Base-by-base conservation (phyloP, 2,329 filamentous ascomycete genomes). In the Stagonosporopsis rhizophila region DNA sequence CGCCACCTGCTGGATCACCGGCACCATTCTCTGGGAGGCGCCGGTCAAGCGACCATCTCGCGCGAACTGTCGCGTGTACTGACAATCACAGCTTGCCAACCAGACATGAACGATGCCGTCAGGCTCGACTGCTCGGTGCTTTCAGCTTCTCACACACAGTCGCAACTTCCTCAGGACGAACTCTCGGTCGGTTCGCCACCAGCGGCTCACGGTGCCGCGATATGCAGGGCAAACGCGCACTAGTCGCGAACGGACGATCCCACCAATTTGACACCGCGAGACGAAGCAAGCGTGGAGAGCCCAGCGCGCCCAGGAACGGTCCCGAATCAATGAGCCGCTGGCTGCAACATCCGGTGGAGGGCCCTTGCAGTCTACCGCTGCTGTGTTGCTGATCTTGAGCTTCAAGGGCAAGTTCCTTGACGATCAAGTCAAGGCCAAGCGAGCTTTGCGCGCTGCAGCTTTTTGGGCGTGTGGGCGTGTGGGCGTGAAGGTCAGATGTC, bases 171-270 rank as follows among this genome's bases (percentile, higher is more conserved):
- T 15, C n/a, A 38, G 44, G 34, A 41, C 9, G 15, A 20, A 46
- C 49, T 58, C 48, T 53, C 49, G 46, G 38, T 56, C 59, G 48
- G 30, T 58, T 54, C 50, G 58, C 40, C 34, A n/a, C 49, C 20
- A 45, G 56, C 54, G 58, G 49, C 55, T 48, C 38, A 15, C 45
- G 34, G 46, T 56, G 51, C 37, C 38, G 44, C 30, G 17, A 52
- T 53, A 73, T 73, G 70, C 69, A 73, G 69, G 70, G 69, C 58
- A 63, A 53, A 56, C 47, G 40, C 44, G 40, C 62, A 46, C 51
- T 58, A 58, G 53, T 35, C 39, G 50, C 32, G 41, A 53, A 47
- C 49, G 44, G 46, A 44, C 52, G 59, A 63, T 56, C 59, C 50
- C 63, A 59, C 64, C 64, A 62, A 60, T 63, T 53, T 64, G 59